Evolutionary conservation across 73 alveolate species (phyloP).

Genomic region (Paramecium octaurelia): DNA sequence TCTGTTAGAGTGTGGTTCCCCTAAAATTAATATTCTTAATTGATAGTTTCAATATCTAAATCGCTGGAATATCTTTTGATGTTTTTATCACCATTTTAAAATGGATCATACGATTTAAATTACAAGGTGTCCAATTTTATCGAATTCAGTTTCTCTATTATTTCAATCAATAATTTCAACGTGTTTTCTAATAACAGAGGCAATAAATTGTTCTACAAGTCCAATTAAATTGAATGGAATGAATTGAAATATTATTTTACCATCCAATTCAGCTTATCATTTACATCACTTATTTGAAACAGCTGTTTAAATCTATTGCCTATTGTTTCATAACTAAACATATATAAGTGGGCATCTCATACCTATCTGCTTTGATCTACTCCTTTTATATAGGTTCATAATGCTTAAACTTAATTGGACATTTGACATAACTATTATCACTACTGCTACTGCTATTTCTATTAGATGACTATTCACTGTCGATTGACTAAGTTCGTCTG

Average conservation of each 20-base stretch:
- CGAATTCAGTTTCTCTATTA: neutral
- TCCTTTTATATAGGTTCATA: neutral
- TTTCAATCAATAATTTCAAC: neutral
- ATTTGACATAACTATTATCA: neutral
- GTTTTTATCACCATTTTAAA: neutral
- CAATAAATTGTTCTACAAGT: neutral
- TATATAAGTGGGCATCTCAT: neutral
- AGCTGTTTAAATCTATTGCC: neutral
- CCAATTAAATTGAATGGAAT: neutral
- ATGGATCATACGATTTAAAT: neutral
- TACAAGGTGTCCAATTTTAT: neutral
- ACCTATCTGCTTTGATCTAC: neutral
- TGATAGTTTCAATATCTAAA: neutral
- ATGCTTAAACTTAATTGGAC: neutral
- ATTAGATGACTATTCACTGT: neutral
- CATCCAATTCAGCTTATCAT: neutral
- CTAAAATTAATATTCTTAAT: neutral
- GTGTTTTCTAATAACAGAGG: neutral
- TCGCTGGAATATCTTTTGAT: neutral
- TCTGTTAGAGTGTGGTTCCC: neutral
- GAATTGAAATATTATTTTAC: constrained; percentile 4
- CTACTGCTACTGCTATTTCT: neutral
- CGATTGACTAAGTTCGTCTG: neutral
- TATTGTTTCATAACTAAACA: neutral
- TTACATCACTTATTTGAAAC: neutral